These are phyloP conservation scores for Linanthus parryae DNA, from an alignment of 148 eudicot species.

Conservation along the genomic window DNA sequence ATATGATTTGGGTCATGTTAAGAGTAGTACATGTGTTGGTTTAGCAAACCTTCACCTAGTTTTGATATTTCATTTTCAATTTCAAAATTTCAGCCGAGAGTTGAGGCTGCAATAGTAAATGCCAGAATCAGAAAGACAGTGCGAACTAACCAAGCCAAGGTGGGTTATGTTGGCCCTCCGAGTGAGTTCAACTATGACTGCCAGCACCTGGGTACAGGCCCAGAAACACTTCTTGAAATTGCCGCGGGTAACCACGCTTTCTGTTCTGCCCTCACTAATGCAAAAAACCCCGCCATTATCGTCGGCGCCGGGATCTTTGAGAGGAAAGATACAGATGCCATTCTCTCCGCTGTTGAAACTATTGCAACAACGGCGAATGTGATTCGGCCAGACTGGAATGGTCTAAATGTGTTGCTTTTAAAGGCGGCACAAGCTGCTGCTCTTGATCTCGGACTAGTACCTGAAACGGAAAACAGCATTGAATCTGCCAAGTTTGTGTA, in stretches of 20 bases:
- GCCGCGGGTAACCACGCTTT: constrained; percentile 80
- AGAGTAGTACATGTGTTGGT: no score
- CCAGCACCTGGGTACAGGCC: constrained; percentile 78
- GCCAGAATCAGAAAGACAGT: constrained; percentile 92
- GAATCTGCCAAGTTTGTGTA: constrained; percentile 81
- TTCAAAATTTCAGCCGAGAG: constrained; percentile 72
- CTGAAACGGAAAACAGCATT: constrained; percentile 65
- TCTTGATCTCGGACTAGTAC: constrained; percentile 81
- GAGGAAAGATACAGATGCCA: constrained; percentile 79
- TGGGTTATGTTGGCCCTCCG: constrained; percentile 82
- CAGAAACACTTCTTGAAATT: constrained; percentile 62
- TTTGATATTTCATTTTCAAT: constrained; percentile 1
- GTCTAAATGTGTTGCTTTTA: constrained; percentile 71
- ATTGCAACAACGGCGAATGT: constrained; percentile 59
- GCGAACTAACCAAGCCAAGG: constrained; percentile 58
- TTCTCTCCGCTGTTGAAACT: constrained; percentile 54
- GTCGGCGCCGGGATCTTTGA: constrained; percentile 86
- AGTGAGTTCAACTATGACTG: constrained; percentile 75
- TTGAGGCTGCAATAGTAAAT: constrained; percentile 98
- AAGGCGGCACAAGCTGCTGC: constrained; percentile 98
- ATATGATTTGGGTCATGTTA: no score
- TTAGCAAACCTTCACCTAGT: no score
- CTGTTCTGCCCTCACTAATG: constrained; percentile 46
- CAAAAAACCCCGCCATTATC: constrained; percentile 82
- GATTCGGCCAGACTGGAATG: constrained; percentile 86